Base-by-base conservation (phyloP, 352 stramenopile species). In the Phytophthora cryptogea region DNA sequence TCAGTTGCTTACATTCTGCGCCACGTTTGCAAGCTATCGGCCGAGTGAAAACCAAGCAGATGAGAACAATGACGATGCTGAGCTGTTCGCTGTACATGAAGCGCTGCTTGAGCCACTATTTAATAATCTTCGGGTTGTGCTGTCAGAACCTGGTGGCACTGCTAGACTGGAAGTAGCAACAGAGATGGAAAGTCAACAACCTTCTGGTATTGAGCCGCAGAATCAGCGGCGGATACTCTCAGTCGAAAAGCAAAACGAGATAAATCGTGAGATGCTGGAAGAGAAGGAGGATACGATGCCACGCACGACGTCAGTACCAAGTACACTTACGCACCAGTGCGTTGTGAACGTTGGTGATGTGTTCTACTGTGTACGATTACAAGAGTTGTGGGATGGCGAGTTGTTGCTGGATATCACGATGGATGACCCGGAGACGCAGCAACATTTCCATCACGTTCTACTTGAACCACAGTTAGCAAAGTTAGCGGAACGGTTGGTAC, bases 351-450 rank as follows among this genome's bases (percentile, higher is more conserved):
- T 83, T 11, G 66, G 45, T 20, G 65, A 72, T 0, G 55, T 72
- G 0, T 89, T 86, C 55, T 89, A 85, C 45, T 88, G 77, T 26
- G 52, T 87, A 39, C 73, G 71, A 4, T 71, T 88, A 40, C 73
- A 83, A 57, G 80, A 89, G 47, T 27, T 86, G 1, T 89, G 77
- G 77, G 77, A 89, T 41, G 77, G 70, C 9, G 80, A 90, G n/a
- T 57, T 88, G 20, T 69, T 81, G 52, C 66, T 90, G 1, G 69
- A 76, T 17, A 63, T 89, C 27, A 70, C 58, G 0, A 83, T 87
- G 69, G 78, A 87, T 44, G 74, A 88, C 41, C 74, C 78, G 0
- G 78, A 88, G 30, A 63, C 64, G 0, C 68, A 70, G 8, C 49
- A 65, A 0, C 60, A 71, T n/a, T 79, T 74, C 46, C 54, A 78